Base-by-base conservation (phyloP, 2,329 filamentous ascomycete species). In the Aspergillus piperis region DNA sequence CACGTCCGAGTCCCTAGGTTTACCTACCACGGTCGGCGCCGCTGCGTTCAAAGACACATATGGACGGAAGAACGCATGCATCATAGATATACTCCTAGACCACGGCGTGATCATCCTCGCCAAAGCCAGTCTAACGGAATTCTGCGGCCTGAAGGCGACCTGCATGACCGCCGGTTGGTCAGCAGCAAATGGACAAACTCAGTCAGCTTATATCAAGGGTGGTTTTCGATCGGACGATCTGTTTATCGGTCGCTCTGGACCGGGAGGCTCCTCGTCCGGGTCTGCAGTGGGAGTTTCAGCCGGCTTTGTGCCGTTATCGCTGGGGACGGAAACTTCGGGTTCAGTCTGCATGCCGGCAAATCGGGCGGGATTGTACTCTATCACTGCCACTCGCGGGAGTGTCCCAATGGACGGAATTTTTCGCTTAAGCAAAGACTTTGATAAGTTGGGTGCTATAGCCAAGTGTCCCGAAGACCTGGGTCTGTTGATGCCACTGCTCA, bases 81-180 rank as follows among this genome's bases (percentile, higher is more conserved):
- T 54, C 2, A 27, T 54, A 7, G 21, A 27, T 1, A 21, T 6
- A 2, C 38, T 54, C 1, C 36, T 54, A 1, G 38, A 42, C 3
- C 36, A 32, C 8, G 52, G 52, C 0, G 4, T 54, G 13, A 42
- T 54, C 38, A 42, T 54, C 39, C 21, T 54, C 2, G 52, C n/a
- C 1, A 54, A 54, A 15, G 36, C 52, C 15, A 54, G 52, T n/a
- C 30, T 54, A 23, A 54, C 52, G 2, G 52, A 54, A 23, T 54
- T 54, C 15, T 54, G 52, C 17, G 52, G 52, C 1, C 38, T 54
- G 8, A 54, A 54, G 21, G 52, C 52, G 2, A 42, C 38, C 0
- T 54, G 52, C n/a, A 54, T 54, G 15, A 54, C 52, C 3, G 38
- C 52, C 7, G 52, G 52, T 15, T 54, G 51, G 51, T 54, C 51